These are phyloP conservation scores for Colletotrichum agaves DNA, from an alignment of 2,329 filamentous ascomycete species.

Conservation along the genomic window DNA sequence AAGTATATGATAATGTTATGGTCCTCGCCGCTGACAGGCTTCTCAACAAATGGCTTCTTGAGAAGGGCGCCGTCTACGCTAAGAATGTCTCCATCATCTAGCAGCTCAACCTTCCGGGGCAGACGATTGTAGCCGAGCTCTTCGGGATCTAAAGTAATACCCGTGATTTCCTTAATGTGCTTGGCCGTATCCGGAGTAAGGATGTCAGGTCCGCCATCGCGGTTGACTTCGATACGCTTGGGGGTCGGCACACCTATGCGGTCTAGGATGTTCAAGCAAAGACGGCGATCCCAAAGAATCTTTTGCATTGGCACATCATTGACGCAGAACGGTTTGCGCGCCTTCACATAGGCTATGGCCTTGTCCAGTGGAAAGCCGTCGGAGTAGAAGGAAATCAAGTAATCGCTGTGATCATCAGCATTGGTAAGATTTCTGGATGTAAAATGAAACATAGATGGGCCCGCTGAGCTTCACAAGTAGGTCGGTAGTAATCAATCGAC, in stretches of 20 bases:
- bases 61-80: constrained; percentile 85
- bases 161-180: constrained; percentile 82
- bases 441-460: not conserved
- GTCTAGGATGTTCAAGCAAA: constrained; percentile 90
- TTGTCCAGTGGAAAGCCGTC: constrained; percentile 98
- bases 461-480: no score
- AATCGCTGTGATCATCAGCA: constrained; percentile 68
- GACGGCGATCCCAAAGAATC: constrained; percentile 92
- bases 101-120: constrained; percentile 79
- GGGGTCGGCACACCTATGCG: constrained; percentile 91
- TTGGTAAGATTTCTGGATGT: not conserved
- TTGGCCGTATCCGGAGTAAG: constrained; percentile 83
- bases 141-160: constrained; percentile 75
- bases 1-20: constrained; percentile 99
- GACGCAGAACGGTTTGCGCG: constrained; percentile 95
- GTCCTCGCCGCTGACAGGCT: constrained; percentile 97
- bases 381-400: constrained; percentile 97
- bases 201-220: constrained; percentile 87
- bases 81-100: constrained; percentile 90
- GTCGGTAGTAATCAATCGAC: not conserved
- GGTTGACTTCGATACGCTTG: constrained; percentile 86
- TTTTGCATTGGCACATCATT: constrained; percentile 99
- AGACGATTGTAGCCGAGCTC: constrained; percentile 64
- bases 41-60: constrained; percentile 96
- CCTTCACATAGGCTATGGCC: constrained; percentile 92